phyloP scores from a whole-genome alignment of 1,139 yeast genomes.

The Pichia inconspicua region DNA sequence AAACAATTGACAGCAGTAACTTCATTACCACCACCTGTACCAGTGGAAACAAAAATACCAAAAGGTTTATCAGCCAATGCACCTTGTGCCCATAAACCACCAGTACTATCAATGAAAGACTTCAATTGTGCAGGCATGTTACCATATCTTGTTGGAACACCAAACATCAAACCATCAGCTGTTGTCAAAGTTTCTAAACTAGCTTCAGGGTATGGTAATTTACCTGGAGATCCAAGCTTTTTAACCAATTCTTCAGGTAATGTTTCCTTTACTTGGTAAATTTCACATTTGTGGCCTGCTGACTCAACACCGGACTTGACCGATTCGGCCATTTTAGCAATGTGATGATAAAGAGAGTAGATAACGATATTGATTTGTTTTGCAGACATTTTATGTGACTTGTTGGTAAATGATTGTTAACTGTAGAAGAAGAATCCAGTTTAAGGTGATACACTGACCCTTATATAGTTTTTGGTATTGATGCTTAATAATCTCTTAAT shows the following conservation, averaged over 20 bases:
- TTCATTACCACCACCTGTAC: conserved; percentile 83
- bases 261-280: conserved; percentile 77
- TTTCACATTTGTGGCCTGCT: conserved; percentile 64
- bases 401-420: not conserved
- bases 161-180: conserved; percentile 71
- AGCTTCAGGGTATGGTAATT: conserved; percentile 60
- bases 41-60: conserved; percentile 69
- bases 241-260: conserved; percentile 53
- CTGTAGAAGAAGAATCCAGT: too few relatives aligned
- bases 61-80: conserved; percentile 65
- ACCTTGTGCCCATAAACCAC: conserved; percentile 73
- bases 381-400: not conserved
- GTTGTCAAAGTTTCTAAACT: conserved; percentile 45
- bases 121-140: conserved; percentile 75
- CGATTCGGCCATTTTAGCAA: conserved; percentile 57
- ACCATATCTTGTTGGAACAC: conserved; percentile 78
- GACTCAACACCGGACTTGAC: conserved; percentile 60
- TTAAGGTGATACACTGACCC: too few relatives aligned
- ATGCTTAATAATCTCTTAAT: not conserved
- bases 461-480: too few relatives aligned
- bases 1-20: conserved; percentile 55
- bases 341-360: conserved; percentile 77
- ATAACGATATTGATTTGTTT: conserved; percentile 41
- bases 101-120: conserved; percentile 72
- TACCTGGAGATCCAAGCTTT: conserved; percentile 58